Base-by-base conservation (phyloP, 495 filamentous ascomycete species). In the Daldinia bambusicola region DNA sequence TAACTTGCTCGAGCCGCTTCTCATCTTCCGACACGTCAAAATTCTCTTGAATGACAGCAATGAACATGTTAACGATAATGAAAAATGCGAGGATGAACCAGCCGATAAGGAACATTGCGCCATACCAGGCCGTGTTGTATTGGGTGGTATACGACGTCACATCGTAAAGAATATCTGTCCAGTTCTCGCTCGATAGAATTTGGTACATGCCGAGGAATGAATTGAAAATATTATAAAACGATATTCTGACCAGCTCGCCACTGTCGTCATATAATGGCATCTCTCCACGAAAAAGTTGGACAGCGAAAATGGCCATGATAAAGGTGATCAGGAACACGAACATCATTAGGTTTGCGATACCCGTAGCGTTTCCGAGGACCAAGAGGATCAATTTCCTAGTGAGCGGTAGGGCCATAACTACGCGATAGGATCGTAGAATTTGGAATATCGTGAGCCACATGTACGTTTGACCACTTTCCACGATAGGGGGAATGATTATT, bases 21-120 rank as follows among this genome's bases (percentile, higher is more conserved):
- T 98, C 93, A 75, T 99, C 96, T 79, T 99, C 95, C 7, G 93
- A 94, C n/a, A 99, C 93, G 80, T 99, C 95, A 76, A 99, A 99
- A 76, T 97, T 99, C 77, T 99, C 95, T 79, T 99, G 95, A 65
- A 99, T 98, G 81, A 99, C 95, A 81, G 95, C 95, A 92, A 99
- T 99, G 82, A 99, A 99, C 95, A 99, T 99, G 77, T 97, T 99
- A 84, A 99, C 83, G 51, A 98, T 87, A 82, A 99, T 97, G 76
- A 98, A 98, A 75, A 93, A 96, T 30, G 92, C 87, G 18, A 99
- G 86, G 69, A 97, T 94, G 77, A 97, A 98, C 95, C 95, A 99
- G 65, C 93, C 82, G 58, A 97, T 91, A 73, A 98, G 85, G 76
- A 99, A 99, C 3, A 92, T 86, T 40, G 96, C 95, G 12, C 92